Evolutionary conservation across 1,284 basidiomycete species (phyloP), one percentile per base, ranked within the genome.

Genomic region (Moesziomyces globuligerus): DNA sequence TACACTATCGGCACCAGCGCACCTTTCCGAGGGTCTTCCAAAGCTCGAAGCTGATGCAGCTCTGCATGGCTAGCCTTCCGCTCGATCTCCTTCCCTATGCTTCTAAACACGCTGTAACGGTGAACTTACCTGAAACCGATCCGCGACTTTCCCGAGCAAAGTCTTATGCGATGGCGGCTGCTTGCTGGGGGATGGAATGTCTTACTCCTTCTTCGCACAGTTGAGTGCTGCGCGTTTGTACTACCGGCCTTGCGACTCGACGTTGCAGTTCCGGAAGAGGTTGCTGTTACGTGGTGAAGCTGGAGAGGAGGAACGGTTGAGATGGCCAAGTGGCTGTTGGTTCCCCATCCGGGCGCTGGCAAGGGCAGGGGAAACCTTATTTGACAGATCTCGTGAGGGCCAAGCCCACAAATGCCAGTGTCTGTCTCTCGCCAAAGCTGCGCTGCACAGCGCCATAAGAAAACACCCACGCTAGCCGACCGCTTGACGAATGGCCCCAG

Each of bases 381-480:
- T 56, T 29, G 32, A 46, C 17, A n/a, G 8, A 34, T 34, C 32
- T 34, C 17, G 32, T 17, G 13, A 17, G 32, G 15, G 6, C 15
- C 10, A 7, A 34, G 32, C 15, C 32, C 17, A 17, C 34, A 41
- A 48, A 62, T 62, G 43, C 59, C 59, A 40, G 48, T 47, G n/a
- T 39, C 25, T 62, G 60, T 62, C 38, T 62, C 60, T 62, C 52
- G 53, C 45, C 53, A 56, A 62, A 46, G 15, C 32, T 34, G 29
- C 15, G 32, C 15, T 34, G 32, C 15, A 17, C 13, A 17, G 32
- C 15, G 17, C n/a, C 40, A 11, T 10, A 15, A n/a, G 18, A 42
- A 40, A 38, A 25, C 42, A 28, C 41, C 34, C 50, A 61, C 51
- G 42, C 54, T 53, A 52, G 10, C 25, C 48, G 17, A 23, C 13